Conservation (phyloP, 495 filamentous ascomycete species). For the Polyplosphaeria fusca region DNA sequence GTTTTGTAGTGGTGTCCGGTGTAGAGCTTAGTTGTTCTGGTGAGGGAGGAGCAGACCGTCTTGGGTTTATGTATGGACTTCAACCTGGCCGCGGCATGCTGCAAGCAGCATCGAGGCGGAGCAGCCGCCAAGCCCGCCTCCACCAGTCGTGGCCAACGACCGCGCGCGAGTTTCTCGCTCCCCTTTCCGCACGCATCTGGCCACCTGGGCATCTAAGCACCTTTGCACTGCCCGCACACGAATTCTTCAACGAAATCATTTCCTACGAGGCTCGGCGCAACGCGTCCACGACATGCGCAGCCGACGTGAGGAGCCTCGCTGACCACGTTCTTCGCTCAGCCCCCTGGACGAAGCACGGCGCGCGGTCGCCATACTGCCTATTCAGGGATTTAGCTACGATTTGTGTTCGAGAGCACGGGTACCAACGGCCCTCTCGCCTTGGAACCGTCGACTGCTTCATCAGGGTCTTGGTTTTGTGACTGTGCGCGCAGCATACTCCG, state of each 20-base stretch:
- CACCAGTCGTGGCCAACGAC: no score
- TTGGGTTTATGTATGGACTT: slow-evolving; percentile 7
- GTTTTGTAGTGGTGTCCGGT: neutral
- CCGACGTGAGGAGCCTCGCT: neutral
- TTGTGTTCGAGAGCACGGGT: no score
- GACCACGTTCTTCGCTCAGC: neutral
- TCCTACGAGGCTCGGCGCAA: slow-evolving; percentile 24
- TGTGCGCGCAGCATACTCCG: no score
- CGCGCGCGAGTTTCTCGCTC: no score
- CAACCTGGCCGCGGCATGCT: slow-evolving; percentile 1
- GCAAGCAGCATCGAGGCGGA: slow-evolving; percentile 9
- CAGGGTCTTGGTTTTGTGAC: no score
- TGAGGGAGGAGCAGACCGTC: neutral
- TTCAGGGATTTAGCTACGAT: no score
- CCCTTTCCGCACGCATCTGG: slow-evolving; percentile 6
- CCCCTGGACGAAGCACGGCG: no score
- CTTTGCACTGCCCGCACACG: slow-evolving; percentile 16
- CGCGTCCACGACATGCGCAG: slow-evolving; percentile 5
- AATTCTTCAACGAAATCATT: slow-evolving; percentile 9
- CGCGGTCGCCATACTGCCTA: no score
- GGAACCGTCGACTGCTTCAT: no score
- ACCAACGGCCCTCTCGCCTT: no score
- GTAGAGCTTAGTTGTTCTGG: slow-evolving; percentile 3
- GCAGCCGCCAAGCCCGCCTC: slow-evolving; percentile 5
- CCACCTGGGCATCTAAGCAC: neutral